These are phyloP conservation scores for Talaromyces sp. DNA, from an alignment of 2,329 filamentous ascomycete species.

Conservation along the genomic window DNA sequence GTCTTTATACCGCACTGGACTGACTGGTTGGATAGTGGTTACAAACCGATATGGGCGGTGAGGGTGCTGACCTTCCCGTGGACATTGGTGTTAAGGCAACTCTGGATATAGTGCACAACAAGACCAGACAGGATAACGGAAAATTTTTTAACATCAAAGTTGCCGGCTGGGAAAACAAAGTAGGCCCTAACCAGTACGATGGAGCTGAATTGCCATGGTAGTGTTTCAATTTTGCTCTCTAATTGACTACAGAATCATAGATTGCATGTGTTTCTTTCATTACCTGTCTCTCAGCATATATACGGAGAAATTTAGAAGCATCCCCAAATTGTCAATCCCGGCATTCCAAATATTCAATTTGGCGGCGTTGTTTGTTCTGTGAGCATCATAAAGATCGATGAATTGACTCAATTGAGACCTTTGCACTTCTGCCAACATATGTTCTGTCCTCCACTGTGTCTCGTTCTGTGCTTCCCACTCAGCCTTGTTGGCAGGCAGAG, in stretches of 20 bases:
- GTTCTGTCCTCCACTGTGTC: conserved; percentile 7
- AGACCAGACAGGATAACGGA: conserved; percentile 34
- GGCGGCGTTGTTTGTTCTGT: background rate
- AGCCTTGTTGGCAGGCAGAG: conserved; percentile 7
- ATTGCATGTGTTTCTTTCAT: background rate
- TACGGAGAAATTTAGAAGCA: conserved; percentile 6
- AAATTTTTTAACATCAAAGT: conserved; percentile 41
- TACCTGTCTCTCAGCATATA: background rate
- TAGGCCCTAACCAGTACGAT: conserved; percentile 26
- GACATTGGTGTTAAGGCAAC: conserved; percentile 29
- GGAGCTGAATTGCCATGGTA: conserved; percentile 20
- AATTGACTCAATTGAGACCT: background rate
- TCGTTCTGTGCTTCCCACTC: conserved; percentile 10
- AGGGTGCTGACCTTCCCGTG: conserved; percentile 32
- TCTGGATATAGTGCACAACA: conserved; percentile 40
- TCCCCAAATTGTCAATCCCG: conserved; percentile 8
- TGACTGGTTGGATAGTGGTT: conserved; percentile 30
- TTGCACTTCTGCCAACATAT: background rate
- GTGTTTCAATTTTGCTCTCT: background rate
- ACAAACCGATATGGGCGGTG: conserved; percentile 36
- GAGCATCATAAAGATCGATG: conserved; percentile 4
- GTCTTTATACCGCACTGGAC: background rate
- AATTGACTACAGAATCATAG: background rate
- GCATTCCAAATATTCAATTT: conserved; percentile 9
- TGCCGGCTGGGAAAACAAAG: conserved; percentile 23